Evolutionary conservation across 768 basidiomycete genomes (phyloP), one percentile per base, ranked within the genome.

Genomic region (Kockovaella imperatae): DNA sequence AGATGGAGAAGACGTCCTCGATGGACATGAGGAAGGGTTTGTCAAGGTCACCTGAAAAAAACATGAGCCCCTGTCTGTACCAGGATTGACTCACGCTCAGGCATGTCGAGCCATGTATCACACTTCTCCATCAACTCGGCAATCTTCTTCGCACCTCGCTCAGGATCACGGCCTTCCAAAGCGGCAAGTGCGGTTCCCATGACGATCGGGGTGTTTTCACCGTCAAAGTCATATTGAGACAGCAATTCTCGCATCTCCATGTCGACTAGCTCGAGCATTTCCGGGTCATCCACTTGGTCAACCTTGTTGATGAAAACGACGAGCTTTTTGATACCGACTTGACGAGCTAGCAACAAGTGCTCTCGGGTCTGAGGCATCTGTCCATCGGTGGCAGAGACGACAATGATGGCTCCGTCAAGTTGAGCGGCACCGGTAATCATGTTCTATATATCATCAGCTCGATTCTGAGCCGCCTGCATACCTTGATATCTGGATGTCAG

Each of bases 251-350:
- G 83, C 83, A 99, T 99, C 79, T 99, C 95, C 91, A 99, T 97
- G 62, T 99, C 95, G 52, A 99, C 95, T 51, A 99, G 84, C 76
- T 95, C 89, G 48, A 97, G 76, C 90, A 99, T 96, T 78, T 99
- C 95, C 4, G 84, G 81, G 78, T 99, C 95, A 53, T 84, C 80
- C 50, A 97, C 86, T 76, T 84, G 81, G 75, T 99, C 95, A 52
- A 99, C 83, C 75, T 99, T 99, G 84, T 99, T 99, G 74, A 99
- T 90, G 78, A 95, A 99, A 57, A 99, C 95, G 50, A 97, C 89
- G 30, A 99, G 81, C 72, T 83, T 86, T 75, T 91, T 89, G 69
- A 99, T 85, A 57, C 95, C 95, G 56, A 97, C 91, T 75, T 99
- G 95, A 66, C 89, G 87, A 60, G 93, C 93, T 40, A 99, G 82